These are phyloP conservation scores for Excoecaria agallocha DNA, from an alignment of 345 rosid genomes.

Conservation along the genomic window DNA sequence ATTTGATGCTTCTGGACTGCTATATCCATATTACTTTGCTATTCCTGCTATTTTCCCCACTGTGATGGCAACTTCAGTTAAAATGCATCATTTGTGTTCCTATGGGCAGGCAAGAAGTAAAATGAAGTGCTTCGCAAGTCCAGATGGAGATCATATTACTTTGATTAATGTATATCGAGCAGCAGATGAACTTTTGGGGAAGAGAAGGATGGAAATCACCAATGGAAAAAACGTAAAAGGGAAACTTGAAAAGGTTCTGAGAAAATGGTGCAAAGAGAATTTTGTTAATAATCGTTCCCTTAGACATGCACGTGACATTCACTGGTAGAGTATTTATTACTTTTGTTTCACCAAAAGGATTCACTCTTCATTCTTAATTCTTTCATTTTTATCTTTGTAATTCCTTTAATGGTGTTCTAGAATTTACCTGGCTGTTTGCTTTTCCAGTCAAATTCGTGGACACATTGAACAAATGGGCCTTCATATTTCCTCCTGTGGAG, in stretches of 20 bases:
- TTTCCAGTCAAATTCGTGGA: conserved; percentile 71
- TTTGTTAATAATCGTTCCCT: conserved; percentile 71
- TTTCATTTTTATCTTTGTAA: conserved; percentile 2
- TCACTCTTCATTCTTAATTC: not conserved
- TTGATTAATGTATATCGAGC: conserved; percentile 76
- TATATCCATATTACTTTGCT: not conserved
- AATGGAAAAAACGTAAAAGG: conserved; percentile 27
- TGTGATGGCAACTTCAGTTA: not conserved
- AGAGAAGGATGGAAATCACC: conserved; percentile 40
- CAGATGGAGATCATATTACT: conserved; percentile 90
- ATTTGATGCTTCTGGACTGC: not conserved
- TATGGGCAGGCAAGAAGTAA: conserved; percentile 63
- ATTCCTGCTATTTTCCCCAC: not conserved
- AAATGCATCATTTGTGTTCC: conserved; percentile 6
- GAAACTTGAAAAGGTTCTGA: conserved; percentile 45
- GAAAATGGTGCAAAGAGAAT: conserved; percentile 91
- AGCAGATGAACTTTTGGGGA: conserved; percentile 60
- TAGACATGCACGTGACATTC: conserved; percentile 78
- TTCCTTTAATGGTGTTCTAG: not conserved
- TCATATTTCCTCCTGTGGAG: conserved; percentile 68
- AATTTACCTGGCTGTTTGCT: conserved; percentile 8
- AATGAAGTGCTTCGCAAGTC: conserved; percentile 71
- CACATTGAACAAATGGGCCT: conserved; percentile 80
- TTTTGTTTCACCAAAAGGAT: conserved; percentile 1
- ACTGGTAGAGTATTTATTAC: conserved; percentile 42